phyloP scores from a whole-genome alignment of 2,329 filamentous ascomycete genomes.

The Pezicula neosporulosa region DNA sequence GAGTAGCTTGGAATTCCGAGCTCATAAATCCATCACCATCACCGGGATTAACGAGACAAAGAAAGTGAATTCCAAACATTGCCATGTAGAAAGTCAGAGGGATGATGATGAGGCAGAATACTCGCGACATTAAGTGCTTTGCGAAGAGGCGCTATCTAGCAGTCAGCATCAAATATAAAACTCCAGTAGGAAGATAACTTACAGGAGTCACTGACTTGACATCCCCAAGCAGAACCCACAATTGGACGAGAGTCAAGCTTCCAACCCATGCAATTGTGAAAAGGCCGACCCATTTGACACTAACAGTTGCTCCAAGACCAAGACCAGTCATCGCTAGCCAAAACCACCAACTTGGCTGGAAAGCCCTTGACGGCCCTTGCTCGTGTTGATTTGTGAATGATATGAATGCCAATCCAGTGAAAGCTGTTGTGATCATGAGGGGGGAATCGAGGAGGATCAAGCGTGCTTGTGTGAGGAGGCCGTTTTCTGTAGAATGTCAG shows the following conservation, averaged over 20 bases:
- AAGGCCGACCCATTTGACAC: constrained; percentile 98
- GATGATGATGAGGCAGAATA: constrained; percentile 88
- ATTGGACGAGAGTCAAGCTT: constrained; percentile 80
- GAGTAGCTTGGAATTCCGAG: constrained; percentile 94
- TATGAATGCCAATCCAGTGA: constrained; percentile 85
- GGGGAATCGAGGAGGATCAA: constrained; percentile 96
- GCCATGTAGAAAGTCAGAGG: constrained; percentile 88
- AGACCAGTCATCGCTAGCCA: constrained; percentile 88
- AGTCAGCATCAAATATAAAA: constrained; percentile 19
- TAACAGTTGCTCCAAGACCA: constrained; percentile 82
- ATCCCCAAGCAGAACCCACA: constrained; percentile 94
- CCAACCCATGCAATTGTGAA: constrained; percentile 99
- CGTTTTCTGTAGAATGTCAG: constrained; percentile 69
- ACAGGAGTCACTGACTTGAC: constrained; percentile 77
- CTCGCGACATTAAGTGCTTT: constrained; percentile 90
- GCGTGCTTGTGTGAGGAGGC: constrained; percentile 89
- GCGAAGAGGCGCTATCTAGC: constrained; percentile 66
- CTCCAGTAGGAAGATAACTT: constrained; percentile 27
- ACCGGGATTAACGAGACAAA: constrained; percentile 89
- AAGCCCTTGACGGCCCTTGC: constrained; percentile 83
- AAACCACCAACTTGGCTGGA: constrained; percentile 94
- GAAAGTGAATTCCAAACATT: constrained; percentile 97
- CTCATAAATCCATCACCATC: constrained; percentile 99
- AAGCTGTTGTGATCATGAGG: constrained; percentile 86
- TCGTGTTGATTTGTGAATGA: constrained; percentile 98